These are phyloP conservation scores for Phytophthora litchii DNA, from an alignment of 352 stramenopile species.

Conservation along the genomic window DNA sequence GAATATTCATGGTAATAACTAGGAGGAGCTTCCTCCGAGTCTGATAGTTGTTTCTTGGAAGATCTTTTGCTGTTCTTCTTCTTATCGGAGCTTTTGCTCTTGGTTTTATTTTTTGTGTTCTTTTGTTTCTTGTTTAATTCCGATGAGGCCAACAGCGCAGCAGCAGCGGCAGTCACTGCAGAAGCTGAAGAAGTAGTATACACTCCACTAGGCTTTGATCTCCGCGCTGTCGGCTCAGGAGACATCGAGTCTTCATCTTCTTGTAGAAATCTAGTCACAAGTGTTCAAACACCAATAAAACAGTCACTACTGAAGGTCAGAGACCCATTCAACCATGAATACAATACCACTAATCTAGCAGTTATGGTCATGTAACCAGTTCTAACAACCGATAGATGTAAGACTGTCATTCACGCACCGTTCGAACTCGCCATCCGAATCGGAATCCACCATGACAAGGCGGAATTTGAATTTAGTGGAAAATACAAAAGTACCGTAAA, in stretches of 20 bases:
- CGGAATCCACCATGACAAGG: conserved; percentile 33
- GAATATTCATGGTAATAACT: conserved; percentile 54
- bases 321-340: conserved; percentile 6
- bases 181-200: conserved; percentile 34
- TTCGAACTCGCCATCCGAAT: conserved; percentile 71
- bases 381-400: background rate
- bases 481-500: too few relatives aligned
- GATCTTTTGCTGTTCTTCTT: conserved; percentile 31
- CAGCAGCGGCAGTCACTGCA: conserved; percentile 51
- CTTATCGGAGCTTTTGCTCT: conserved; percentile 34
- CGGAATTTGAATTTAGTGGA: conserved; percentile 5
- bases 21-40: conserved; percentile 61
- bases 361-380: background rate
- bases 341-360: background rate
- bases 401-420: conserved; percentile 36
- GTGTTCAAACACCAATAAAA: conserved; percentile 12
- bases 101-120: conserved; percentile 28
- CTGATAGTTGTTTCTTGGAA: conserved; percentile 39
- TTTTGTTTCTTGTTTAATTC: conserved; percentile 39
- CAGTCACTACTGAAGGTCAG: conserved; percentile 11
- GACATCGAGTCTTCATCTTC: conserved; percentile 61
- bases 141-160: conserved; percentile 57
- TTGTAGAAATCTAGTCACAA: conserved; percentile 52
- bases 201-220: conserved; percentile 4
- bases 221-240: conserved; percentile 30